Evolutionary conservation across 176 grass and related monocot species (phyloP).

Genomic region (Triticum turgidum): DNA sequence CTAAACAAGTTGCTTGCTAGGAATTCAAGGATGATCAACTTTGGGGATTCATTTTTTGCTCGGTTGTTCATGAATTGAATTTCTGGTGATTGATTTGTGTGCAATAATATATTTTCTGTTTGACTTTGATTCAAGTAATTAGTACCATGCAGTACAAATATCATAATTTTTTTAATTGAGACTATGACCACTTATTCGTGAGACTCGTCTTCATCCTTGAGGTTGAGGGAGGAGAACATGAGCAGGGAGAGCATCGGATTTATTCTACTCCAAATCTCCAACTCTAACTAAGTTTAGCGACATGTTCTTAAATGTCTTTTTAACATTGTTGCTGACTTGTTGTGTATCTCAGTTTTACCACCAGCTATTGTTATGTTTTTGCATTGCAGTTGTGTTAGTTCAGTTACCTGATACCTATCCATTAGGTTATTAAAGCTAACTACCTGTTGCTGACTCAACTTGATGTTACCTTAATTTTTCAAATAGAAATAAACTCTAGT

Average conservation of each 20-base stretch:
- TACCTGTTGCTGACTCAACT: background rate
- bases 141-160: background rate
- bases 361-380: background rate
- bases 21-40: background rate
- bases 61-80: background rate
- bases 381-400: background rate
- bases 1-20: background rate
- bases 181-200: background rate
- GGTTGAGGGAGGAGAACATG: background rate
- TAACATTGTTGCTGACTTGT: background rate
- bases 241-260: background rate
- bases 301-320: background rate
- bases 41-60: background rate
- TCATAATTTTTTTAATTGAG: background rate
- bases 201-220: background rate
- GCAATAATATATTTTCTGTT: background rate
- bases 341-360: background rate
- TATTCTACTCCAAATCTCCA: background rate
- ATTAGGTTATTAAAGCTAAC: background rate
- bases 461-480: background rate
- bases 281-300: background rate
- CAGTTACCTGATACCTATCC: no score
- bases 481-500: background rate
- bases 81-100: background rate
- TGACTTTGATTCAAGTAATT: background rate